Conservation (phyloP, 2,329 filamentous ascomycete genomes). For the Aspergillus sojae region DNA sequence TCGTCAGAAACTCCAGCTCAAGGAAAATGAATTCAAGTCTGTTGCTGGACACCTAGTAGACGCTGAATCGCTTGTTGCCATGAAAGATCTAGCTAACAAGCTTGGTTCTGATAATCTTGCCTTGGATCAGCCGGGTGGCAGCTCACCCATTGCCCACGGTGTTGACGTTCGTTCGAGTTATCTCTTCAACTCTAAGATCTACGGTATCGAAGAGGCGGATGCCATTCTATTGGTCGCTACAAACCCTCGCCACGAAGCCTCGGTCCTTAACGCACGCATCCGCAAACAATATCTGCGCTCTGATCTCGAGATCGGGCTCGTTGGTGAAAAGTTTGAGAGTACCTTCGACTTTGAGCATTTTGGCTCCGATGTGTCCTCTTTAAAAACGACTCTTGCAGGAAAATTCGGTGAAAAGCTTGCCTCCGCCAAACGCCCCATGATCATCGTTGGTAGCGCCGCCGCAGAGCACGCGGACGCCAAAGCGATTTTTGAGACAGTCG, state of each 20-base stretch:
- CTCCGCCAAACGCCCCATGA: conserved; percentile 89
- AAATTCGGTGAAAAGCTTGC: conserved; percentile 91
- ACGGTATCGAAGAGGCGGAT: conserved; percentile 91
- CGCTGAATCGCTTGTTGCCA: conserved; percentile 88
- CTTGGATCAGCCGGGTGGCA: conserved; percentile 84
- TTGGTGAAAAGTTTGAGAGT: conserved; percentile 88
- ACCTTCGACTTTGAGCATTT: conserved; percentile 96
- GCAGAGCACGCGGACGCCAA: conserved; percentile 90
- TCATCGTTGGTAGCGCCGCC: conserved; percentile 89
- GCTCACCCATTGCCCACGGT: conserved; percentile 84
- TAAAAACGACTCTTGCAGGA: conserved; percentile 84
- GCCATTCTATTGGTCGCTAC: conserved; percentile 89
- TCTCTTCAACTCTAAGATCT: conserved; percentile 93
- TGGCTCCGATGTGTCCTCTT: conserved; percentile 72
- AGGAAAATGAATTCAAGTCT: conserved; percentile 93
- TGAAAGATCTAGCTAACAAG: conserved; percentile 96
- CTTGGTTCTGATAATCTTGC: conserved; percentile 95
- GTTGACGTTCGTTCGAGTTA: conserved; percentile 93
- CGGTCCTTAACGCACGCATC: conserved; percentile 93
- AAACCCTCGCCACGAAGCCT: conserved; percentile 93
- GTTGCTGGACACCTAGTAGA: conserved; percentile 90
- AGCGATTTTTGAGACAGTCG: conserved; percentile 88
- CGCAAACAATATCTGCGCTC: conserved; percentile 97
- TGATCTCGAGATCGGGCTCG: conserved; percentile 86
- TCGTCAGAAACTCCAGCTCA: conserved; percentile 75